Percentiles rank a stretch among this genome's conserved stretches.
Evolutionary conservation across 179 eudicot genomes (phyloP).

Genomic region (Gypsophila paniculata): DNA sequence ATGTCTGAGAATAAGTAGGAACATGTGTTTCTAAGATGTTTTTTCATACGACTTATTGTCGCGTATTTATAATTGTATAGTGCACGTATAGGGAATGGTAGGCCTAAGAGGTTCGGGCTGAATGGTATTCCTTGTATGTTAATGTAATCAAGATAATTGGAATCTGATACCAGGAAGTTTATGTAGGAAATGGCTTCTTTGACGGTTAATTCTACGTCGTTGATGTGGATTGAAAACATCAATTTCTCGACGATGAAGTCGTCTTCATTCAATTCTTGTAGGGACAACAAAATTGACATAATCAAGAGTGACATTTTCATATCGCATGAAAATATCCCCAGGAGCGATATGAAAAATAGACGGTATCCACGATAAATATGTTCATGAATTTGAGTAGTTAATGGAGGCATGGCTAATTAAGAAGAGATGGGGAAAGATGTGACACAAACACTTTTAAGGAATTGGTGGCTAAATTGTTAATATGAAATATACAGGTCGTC

Average conservation of each 20-base stretch:
- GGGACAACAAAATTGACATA: not conserved
- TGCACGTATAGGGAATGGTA: constrained; percentile 4
- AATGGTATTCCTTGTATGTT: not conserved
- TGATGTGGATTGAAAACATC: not conserved
- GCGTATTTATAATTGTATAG: constrained; percentile 15
- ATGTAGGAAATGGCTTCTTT: not conserved
- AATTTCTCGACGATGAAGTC: not conserved
- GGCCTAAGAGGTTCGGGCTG: not conserved
- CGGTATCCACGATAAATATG: not conserved
- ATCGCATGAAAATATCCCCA: not conserved
- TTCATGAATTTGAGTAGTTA: not conserved
- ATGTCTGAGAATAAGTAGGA: constrained; percentile 19
- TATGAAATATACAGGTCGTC: not conserved
- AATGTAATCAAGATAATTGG: not conserved
- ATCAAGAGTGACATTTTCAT: constrained; percentile 11
- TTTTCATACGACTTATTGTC: constrained; percentile 22
- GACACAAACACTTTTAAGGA: not conserved
- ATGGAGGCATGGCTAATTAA: not conserved
- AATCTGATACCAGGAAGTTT: constrained; percentile 8
- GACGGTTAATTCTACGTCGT: not conserved
- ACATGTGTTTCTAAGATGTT: constrained; percentile 22
- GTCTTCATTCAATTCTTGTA: not conserved
- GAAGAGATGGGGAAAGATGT: no score
- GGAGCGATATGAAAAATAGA: not conserved
- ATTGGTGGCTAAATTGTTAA: not conserved